Evolutionary conservation across 306 rosid genomes (phyloP).

Genomic region (Cicer arietinum): DNA sequence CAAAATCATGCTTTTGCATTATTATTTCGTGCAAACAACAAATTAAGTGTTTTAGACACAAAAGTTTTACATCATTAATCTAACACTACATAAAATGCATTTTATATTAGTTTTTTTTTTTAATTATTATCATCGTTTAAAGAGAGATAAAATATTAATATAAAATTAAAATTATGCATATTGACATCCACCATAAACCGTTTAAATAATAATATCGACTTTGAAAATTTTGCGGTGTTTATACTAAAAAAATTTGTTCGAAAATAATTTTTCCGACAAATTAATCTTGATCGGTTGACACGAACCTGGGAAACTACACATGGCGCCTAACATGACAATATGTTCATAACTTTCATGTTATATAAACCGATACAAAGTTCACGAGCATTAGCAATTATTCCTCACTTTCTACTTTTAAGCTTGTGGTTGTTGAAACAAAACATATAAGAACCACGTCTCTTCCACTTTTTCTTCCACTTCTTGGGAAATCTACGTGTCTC

Average conservation of each 20-base stretch:
- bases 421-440: constrained; percentile 21
- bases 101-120: too few relatives aligned
- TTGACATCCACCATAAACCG: too few relatives aligned
- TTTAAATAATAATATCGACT: too few relatives aligned
- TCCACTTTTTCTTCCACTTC: constrained; percentile 22
- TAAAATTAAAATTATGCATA: too few relatives aligned
- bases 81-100: too few relatives aligned
- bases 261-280: not conserved
- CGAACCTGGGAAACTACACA: not conserved
- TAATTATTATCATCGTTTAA: too few relatives aligned
- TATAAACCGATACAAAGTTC: constrained; percentile 1
- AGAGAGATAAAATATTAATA: too few relatives aligned
- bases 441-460: not conserved
- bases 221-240: too few relatives aligned
- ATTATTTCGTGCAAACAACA: not conserved
- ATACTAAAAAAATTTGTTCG: too few relatives aligned
- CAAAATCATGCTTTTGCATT: not conserved
- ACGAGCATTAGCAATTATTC: constrained; percentile 5
- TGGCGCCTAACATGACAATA: constrained; percentile 2
- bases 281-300: not conserved
- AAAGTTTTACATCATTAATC: too few relatives aligned
- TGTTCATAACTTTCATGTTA: not conserved
- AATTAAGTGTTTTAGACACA: too few relatives aligned
- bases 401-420: not conserved
- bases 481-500: not conserved